A percentile compares a stretch with the other conserved stretches of the same genome.
Conservation (phyloP, 176 grass and related monocot species). For the Oryza longistaminata region DNA sequence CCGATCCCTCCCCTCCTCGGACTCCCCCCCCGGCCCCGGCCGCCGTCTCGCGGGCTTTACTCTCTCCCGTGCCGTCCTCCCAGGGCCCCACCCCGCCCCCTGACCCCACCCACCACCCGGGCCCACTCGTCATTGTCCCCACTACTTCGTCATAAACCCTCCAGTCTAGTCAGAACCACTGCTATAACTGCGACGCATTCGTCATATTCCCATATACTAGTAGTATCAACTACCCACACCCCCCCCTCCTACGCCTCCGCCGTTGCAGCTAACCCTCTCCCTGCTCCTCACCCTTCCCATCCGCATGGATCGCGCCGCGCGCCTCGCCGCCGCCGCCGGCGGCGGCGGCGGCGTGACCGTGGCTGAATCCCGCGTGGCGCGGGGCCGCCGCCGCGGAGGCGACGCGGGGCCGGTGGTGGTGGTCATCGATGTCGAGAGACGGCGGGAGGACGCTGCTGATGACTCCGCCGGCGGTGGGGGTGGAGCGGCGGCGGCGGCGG, state of each 20-base stretch:
- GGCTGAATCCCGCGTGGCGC: background rate
- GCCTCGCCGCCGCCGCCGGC: slow-evolving; percentile 17
- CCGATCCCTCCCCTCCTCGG: slow-evolving; percentile 33
- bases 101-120: background rate
- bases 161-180: no score
- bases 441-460: background rate
- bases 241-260: slow-evolving; percentile 5
- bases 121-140: slow-evolving; percentile 16
- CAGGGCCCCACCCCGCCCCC: background rate
- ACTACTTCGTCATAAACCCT: slow-evolving; percentile 34
- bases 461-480: background rate
- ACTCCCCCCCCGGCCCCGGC: slow-evolving; percentile 8
- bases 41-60: slow-evolving; percentile 55
- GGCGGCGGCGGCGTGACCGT: background rate
- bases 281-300: background rate
- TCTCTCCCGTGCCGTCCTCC: slow-evolving; percentile 35
- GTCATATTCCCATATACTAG: background rate
- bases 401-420: background rate
- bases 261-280: slow-evolving; percentile 20
- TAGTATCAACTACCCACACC: slow-evolving; percentile 37
- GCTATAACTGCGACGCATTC: background rate
- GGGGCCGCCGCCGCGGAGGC: background rate
- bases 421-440: slow-evolving; percentile 37
- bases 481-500: background rate
- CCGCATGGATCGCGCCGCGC: slow-evolving; percentile 49